Evolutionary conservation across 1,139 yeast species (phyloP).

Genomic region (Candida sanyaensis): DNA sequence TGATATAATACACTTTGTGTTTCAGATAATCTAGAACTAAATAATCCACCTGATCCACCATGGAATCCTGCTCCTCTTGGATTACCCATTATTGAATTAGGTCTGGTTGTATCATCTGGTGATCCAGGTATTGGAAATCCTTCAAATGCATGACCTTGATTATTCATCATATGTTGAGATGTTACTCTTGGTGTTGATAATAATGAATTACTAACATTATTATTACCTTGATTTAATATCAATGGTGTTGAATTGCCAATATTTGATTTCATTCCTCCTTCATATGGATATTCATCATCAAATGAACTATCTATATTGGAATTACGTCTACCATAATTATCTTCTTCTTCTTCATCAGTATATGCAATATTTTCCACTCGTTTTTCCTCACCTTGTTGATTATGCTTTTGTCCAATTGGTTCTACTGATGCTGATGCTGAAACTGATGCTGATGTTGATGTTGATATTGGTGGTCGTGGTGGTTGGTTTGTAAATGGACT

Average conservation of each 20-base stretch:
- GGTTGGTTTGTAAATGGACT: slow-evolving; percentile 5
- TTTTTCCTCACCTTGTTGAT: neutral
- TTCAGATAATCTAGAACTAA: slow-evolving; percentile 45
- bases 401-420: neutral
- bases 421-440: slow-evolving; percentile 6
- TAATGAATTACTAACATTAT: slow-evolving; percentile 9
- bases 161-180: neutral
- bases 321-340: slow-evolving; percentile 3
- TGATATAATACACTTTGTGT: slow-evolving; percentile 49
- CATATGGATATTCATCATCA: slow-evolving; percentile 16
- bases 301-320: slow-evolving; percentile 34
- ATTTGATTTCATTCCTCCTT: neutral
- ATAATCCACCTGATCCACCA: slow-evolving; percentile 12
- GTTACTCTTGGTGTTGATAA: neutral
- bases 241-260: slow-evolving; percentile 13
- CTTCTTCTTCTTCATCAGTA: neutral
- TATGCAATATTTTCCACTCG: no score
- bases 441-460: no score
- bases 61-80: slow-evolving; percentile 3
- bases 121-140: slow-evolving; percentile 52
- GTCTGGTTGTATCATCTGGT: slow-evolving; percentile 48
- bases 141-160: slow-evolving; percentile 18
- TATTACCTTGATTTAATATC: slow-evolving; percentile 9
- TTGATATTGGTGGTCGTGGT: slow-evolving; percentile 3
- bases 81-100: slow-evolving; percentile 47